These are phyloP conservation scores for Diaporthe capsici DNA, from an alignment of 2,329 filamentous ascomycete species.

Conservation along the genomic window DNA sequence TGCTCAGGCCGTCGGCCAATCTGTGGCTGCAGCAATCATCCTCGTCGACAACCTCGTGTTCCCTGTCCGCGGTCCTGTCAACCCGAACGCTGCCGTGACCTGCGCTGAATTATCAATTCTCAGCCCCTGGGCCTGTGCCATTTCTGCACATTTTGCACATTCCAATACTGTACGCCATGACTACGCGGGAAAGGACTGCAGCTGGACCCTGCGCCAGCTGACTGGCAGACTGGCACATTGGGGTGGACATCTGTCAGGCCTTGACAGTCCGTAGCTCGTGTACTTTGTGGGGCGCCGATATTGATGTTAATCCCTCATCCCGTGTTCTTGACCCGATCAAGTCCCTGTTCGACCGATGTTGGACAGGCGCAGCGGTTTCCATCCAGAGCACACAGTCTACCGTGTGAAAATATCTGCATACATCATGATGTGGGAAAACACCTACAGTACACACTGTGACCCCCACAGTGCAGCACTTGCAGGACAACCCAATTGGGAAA, in stretches of 20 bases:
- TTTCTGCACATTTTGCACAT: not conserved
- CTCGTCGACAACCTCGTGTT: conserved; percentile 13
- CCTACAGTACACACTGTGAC: not conserved
- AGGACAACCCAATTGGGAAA: not conserved
- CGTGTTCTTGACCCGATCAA: not conserved
- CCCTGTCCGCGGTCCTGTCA: not conserved
- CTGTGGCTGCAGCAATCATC: conserved; percentile 19
- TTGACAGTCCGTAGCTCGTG: not conserved
- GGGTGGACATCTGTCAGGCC: not conserved
- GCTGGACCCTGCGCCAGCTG: no score
- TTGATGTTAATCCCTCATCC: conserved; percentile 2
- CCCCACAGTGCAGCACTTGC: not conserved
- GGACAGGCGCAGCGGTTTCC: not conserved
- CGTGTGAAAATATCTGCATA: not conserved
- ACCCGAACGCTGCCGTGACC: not conserved
- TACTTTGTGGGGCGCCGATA: not conserved
- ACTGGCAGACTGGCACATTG: not conserved
- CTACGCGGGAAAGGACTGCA: not conserved
- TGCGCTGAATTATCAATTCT: not conserved
- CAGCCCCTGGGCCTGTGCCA: not conserved
- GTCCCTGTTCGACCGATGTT: conserved; percentile 4
- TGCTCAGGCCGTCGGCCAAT: conserved; percentile 6
- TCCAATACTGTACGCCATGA: not conserved
- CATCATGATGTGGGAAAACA: not conserved
- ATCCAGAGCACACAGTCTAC: not conserved